Conservation (phyloP, 805 yeast genomes). For the Starmerella stigmatis region DNA sequence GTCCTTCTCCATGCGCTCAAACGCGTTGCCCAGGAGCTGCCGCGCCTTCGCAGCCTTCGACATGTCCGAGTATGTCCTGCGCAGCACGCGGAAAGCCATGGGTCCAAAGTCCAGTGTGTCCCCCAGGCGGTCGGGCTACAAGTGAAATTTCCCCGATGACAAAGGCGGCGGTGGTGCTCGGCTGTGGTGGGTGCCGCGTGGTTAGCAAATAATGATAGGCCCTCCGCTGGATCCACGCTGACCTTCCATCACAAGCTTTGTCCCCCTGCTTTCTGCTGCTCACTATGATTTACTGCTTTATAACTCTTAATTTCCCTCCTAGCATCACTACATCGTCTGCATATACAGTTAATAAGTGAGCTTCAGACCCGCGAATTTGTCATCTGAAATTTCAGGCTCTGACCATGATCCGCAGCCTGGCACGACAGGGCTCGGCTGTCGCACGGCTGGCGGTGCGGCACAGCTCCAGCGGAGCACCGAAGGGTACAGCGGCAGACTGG, state of each 20-base stretch:
- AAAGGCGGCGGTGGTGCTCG: too few species aligned
- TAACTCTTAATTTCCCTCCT: too few species aligned
- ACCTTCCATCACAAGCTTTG: too few species aligned
- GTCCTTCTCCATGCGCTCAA: constrained; percentile 27
- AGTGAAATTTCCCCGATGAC: constrained; percentile 6
- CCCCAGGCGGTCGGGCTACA: too few species aligned
- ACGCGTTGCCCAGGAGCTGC: constrained; percentile 28
- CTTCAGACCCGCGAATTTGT: background rate
- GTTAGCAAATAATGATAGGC: too few species aligned
- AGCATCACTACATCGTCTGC: too few species aligned
- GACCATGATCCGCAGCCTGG: constrained; percentile 6
- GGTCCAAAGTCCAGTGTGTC: background rate
- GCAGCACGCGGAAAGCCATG: constrained; percentile 6
- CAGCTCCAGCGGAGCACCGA: background rate
- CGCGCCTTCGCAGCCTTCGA: constrained; percentile 22
- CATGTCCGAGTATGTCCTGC: constrained; percentile 10
- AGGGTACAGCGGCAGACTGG: constrained; percentile 17
- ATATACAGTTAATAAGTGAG: too few species aligned
- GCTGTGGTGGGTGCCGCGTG: too few species aligned
- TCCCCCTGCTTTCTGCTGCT: too few species aligned
- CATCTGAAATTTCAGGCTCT: constrained; percentile 7
- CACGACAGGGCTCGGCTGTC: background rate
- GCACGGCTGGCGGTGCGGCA: background rate
- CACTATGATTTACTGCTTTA: too few species aligned
- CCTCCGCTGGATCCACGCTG: too few species aligned